Base-by-base conservation (phyloP, 2,329 filamentous ascomycete species). In the Elsinoe perseae region DNA sequence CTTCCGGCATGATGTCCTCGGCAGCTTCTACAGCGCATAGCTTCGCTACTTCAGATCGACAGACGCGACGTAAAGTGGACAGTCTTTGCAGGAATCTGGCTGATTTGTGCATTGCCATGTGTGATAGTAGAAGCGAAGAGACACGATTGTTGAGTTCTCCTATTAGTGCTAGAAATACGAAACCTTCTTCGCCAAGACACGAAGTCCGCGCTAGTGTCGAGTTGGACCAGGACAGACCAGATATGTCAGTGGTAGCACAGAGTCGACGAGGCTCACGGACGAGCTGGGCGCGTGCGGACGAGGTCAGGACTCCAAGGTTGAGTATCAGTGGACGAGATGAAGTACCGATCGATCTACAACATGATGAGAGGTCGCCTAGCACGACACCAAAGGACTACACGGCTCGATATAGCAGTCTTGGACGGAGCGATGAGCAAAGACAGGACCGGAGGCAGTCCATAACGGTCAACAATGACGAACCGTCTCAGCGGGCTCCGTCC, bases 31-130 rank as follows among this genome's bases (percentile, higher is more conserved):
- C 84, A 64, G 75, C 79, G 52, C 80, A 84, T 57, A 81, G 84
- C 27, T 71, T 74, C 21, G 76, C 75, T 0, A 72, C 84, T 9
- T 85, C 87, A 1, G 92, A 98, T 68, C 83, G 93, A 52, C 89
- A 95, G 67, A 77, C 95, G 14, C 83, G 90, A 50, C 83, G 92
- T 60, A 96, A 95, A 70, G 89, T 89, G 25, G 92, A 98, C 67
- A 90, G 87, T 66, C 83, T 98, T 67, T 97, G 93, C 69, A 86
- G 92, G 55, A 93, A 87, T 65, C 74, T 98, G 61, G 97, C 92
- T 0, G 93, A 98, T 70, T 77, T 98, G 5, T 95, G 89, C 67
- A 80, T 98, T 56, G 87, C 90, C 0, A 75, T 98, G 12, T 75
- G 72, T 61, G 74, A 77, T 28, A 46, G 25, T 23, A 40, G 53